Evolutionary conservation across 2,329 filamentous ascomycete genomes (phyloP), one percentile per base, ranked within the genome.

Genomic region (Dothistroma pini): DNA sequence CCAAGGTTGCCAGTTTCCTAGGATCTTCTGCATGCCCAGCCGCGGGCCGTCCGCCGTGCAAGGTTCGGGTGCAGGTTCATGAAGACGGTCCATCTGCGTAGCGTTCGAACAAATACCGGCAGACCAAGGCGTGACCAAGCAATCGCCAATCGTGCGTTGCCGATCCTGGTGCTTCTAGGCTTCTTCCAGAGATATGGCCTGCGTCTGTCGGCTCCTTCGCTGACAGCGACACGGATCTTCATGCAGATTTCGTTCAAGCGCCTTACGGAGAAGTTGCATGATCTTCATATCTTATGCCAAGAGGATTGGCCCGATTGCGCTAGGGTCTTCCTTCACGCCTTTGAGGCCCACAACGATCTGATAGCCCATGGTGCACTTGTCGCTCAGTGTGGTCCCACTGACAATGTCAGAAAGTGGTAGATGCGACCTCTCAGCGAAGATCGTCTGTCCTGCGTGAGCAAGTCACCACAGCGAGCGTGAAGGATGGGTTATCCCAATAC

Each of bases 1-100:
- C 38, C n/a, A 16, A 44, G 38, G n/a, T 44, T 44, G 38, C 38
- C n/a, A 9, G 38, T n/a, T 44, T n/a, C n/a, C 16, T 16, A 44
- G 38, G 38, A 16, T 44, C 12, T 16, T 16, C 14, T 44, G 6
- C 25, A 3, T 29, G 25, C 38, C 38, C 38, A 44, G 38, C 38
- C 7, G 16, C 38, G 38, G 38, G 12, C 38, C 38, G 12, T 19
- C 16, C 38, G 12, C 38, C 38, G 38, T 12, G 3, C 38, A 44
- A n/a, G 38, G 12, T 19, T 19, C 5, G n/a, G 16, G 16, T 44
- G 38, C 38, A 44, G 16, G 16, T 19, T 19, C 21, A 5, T 19
- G 31, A 35, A 53, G 50, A 53, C 9, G 50, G 50, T 34, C 8
- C 25, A 53, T 53, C 50, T 53, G 50, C 50, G 50, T 35, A 35